phyloP scores from a whole-genome alignment of 148 eudicot genomes.

The Spergularia marina region DNA sequence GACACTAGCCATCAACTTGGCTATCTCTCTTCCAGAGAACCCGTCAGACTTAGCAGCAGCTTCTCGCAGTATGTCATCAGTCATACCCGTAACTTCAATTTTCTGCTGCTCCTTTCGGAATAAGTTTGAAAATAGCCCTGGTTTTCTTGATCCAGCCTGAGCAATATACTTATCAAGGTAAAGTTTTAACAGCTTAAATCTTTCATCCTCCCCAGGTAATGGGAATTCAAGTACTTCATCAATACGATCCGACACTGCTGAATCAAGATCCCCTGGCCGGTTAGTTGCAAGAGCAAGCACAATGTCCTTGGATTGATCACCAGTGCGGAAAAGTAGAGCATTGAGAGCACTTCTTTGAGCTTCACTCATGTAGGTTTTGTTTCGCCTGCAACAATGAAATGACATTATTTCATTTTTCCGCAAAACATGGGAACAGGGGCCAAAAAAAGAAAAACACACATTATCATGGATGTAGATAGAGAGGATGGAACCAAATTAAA shows the following conservation, averaged over 20 bases:
- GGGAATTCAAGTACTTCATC: constrained; percentile 98
- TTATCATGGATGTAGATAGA: not conserved
- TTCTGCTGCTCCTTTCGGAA: constrained; percentile 69
- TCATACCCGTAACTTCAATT: constrained; percentile 79
- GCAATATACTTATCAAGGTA: constrained; percentile 92
- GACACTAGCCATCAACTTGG: constrained; percentile 95
- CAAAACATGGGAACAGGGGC: not conserved
- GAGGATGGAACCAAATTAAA: not conserved
- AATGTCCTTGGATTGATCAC: constrained; percentile 97
- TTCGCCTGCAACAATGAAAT: constrained; percentile 56
- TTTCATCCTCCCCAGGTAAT: constrained; percentile 88
- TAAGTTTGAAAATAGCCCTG: constrained; percentile 50
- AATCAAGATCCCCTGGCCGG: constrained; percentile 97
- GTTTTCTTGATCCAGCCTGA: constrained; percentile 66
- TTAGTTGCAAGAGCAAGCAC: constrained; percentile 96
- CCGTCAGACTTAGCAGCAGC: constrained; percentile 89
- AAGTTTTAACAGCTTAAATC: constrained; percentile 75
- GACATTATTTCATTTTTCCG: not conserved
- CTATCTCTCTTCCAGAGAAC: constrained; percentile 96
- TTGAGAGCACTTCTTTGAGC: constrained; percentile 98
- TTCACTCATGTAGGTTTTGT: constrained; percentile 98
- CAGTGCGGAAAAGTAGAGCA: constrained; percentile 91
- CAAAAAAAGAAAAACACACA: not conserved
- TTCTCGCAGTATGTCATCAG: constrained; percentile 72
- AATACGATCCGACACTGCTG: constrained; percentile 93